Percentiles rank a stretch among this genome's conserved stretches.
Conservation (phyloP, 768 basidiomycete species). For the Cytidiella melzeri region DNA sequence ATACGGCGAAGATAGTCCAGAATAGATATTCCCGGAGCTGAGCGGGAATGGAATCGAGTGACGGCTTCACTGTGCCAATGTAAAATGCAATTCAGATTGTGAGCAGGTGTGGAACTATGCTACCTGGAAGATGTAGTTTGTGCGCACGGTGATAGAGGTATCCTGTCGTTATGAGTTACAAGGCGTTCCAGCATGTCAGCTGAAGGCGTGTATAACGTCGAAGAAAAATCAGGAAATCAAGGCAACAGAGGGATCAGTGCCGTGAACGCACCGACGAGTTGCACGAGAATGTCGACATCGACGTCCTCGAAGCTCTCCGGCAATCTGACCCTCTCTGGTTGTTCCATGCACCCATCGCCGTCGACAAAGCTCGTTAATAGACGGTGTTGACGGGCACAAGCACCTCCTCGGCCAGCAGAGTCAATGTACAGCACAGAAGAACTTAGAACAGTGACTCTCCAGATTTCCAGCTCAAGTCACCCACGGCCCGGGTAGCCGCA, state of each 20-base stretch:
- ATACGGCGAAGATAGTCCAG: slow-evolving; percentile 93
- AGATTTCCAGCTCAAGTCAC: no score
- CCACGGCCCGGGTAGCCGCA: no score
- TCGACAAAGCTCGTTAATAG: slow-evolving; percentile 9
- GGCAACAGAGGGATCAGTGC: not conserved
- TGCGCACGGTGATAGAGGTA: slow-evolving; percentile 75
- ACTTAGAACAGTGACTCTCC: not conserved
- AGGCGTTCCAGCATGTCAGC: slow-evolving; percentile 96
- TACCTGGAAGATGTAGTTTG: slow-evolving; percentile 18
- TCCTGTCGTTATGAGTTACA: slow-evolving; percentile 93
- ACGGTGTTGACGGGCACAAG: not conserved
- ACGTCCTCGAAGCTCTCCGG: slow-evolving; percentile 82
- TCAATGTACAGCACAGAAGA: not conserved
- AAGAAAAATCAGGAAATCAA: slow-evolving; percentile 10
- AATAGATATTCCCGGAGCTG: slow-evolving; percentile 81
- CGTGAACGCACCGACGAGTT: slow-evolving; percentile 71
- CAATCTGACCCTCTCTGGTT: slow-evolving; percentile 69
- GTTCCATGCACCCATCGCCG: slow-evolving; percentile 85
- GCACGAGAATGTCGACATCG: slow-evolving; percentile 74
- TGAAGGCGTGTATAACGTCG: slow-evolving; percentile 29
- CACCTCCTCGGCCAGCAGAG: not conserved
- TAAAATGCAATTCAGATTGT: slow-evolving; percentile 14
- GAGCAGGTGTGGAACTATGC: slow-evolving; percentile 11
- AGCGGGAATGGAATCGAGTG: slow-evolving; percentile 94
- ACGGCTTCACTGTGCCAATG: slow-evolving; percentile 61